phyloP scores from a whole-genome alignment of 192 early-diverging fungal species.

The Coemansia sp. region DNA sequence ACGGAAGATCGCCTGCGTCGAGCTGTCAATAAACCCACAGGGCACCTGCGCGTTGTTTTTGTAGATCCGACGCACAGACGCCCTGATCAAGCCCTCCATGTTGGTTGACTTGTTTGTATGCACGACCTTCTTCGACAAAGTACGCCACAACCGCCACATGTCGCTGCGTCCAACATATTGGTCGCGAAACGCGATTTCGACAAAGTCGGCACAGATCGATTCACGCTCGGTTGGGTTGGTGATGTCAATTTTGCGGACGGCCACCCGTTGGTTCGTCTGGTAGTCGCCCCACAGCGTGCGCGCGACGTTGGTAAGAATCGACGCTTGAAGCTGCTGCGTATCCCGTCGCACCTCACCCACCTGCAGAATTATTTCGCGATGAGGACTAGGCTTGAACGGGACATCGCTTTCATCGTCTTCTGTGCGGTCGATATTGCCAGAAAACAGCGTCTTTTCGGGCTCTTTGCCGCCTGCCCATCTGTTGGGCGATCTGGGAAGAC shows the following conservation, averaged over 20 bases:
- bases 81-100: constrained; percentile 70
- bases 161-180: constrained; percentile 91
- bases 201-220: constrained; percentile 68
- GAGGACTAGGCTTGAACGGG: constrained; percentile 19
- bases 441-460: background rate
- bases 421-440: constrained; percentile 4
- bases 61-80: constrained; percentile 79
- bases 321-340: constrained; percentile 40
- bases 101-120: constrained; percentile 75
- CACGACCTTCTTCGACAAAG: constrained; percentile 67
- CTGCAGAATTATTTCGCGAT: constrained; percentile 39
- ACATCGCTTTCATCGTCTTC: constrained; percentile 14
- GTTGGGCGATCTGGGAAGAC: background rate
- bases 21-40: constrained; percentile 76
- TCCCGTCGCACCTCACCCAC: constrained; percentile 50
- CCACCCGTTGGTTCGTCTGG: constrained; percentile 33
- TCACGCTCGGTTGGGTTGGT: constrained; percentile 34
- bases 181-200: constrained; percentile 85
- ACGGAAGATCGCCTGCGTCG: constrained; percentile 84
- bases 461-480: constrained; percentile 2
- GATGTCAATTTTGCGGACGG: constrained; percentile 63
- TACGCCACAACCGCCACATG: constrained; percentile 87
- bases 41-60: constrained; percentile 63
- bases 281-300: constrained; percentile 49
- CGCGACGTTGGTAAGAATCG: constrained; percentile 25